Evolutionary conservation across 441 rosid species (phyloP).

Genomic region (Pelargonium exstipulatum): DNA sequence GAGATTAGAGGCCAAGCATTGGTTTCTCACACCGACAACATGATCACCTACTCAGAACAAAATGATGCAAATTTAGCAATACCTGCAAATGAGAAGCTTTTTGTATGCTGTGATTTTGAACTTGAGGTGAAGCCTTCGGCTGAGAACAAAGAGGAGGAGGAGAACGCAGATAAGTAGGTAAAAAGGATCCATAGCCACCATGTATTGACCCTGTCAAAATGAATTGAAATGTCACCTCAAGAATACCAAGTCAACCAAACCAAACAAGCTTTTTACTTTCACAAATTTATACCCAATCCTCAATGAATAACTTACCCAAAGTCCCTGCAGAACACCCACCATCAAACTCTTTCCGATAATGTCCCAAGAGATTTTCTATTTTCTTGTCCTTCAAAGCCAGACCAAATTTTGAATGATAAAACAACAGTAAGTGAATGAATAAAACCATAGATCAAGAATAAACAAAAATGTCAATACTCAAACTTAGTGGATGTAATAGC

Average conservation of each 20-base stretch:
- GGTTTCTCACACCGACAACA: slow-evolving; percentile 17
- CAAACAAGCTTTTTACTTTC: neutral
- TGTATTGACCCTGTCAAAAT: slow-evolving; percentile 27
- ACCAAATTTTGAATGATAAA: neutral
- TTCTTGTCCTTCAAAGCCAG: slow-evolving; percentile 13
- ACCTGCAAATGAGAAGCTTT: slow-evolving; percentile 28
- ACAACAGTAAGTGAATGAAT: neutral
- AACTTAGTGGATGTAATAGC: neutral
- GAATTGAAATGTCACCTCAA: slow-evolving; percentile 15
- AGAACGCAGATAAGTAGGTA: slow-evolving; percentile 24
- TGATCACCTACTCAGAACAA: slow-evolving; percentile 7
- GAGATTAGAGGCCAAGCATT: slow-evolving; percentile 3
- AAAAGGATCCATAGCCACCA: slow-evolving; percentile 30
- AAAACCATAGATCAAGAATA: neutral
- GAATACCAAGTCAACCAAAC: slow-evolving; percentile 6
- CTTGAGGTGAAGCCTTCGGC: slow-evolving; percentile 26
- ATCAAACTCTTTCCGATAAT: slow-evolving; percentile 18
- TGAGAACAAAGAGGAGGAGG: slow-evolving; percentile 24
- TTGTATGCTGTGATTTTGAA: slow-evolving; percentile 20
- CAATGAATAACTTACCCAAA: slow-evolving; percentile 16
- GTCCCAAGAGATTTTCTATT: slow-evolving; percentile 18
- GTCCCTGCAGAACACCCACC: slow-evolving; percentile 19
- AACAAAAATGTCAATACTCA: neutral
- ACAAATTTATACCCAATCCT: slow-evolving; percentile 1
- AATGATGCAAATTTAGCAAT: neutral